Evolutionary conservation across 2,329 filamentous ascomycete genomes (phyloP).

Genomic region (Arachnopeziza araneosa): DNA sequence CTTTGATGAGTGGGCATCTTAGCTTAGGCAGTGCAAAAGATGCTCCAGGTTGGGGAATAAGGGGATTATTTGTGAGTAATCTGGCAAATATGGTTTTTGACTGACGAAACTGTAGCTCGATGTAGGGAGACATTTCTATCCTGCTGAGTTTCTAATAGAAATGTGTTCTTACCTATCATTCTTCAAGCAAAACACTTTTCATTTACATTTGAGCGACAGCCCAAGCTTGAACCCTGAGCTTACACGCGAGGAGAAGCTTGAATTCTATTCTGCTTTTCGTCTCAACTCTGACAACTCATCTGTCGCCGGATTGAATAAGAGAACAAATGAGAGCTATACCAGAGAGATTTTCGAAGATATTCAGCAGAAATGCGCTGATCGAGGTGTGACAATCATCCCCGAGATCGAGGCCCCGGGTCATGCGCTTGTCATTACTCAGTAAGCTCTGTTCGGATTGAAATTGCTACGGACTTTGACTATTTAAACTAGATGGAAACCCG

Average conservation of each 20-base stretch:
- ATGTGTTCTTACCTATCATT: conserved; percentile 55
- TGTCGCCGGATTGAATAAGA: conserved; percentile 44
- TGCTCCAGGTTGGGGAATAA: conserved; percentile 43
- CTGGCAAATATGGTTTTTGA: background rate
- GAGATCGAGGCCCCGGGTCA: conserved; percentile 58
- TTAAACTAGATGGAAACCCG: too few relatives aligned
- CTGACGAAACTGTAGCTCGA: conserved; percentile 37
- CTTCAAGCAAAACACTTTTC: conserved; percentile 55
- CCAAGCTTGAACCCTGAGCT: conserved; percentile 43
- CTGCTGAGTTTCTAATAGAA: conserved; percentile 47
- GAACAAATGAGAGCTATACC: conserved; percentile 50
- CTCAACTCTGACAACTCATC: conserved; percentile 43
- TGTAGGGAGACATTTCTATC: conserved; percentile 50
- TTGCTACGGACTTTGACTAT: too few relatives aligned
- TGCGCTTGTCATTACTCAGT: conserved; percentile 36
- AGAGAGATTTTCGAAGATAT: conserved; percentile 45
- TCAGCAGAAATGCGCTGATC: conserved; percentile 44
- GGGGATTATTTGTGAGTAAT: conserved; percentile 39
- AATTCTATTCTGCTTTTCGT: conserved; percentile 51
- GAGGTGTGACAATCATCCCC: conserved; percentile 52
- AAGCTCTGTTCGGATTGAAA: too few relatives aligned
- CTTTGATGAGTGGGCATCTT: conserved; percentile 36
- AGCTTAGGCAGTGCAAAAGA: conserved; percentile 41
- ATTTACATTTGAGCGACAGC: conserved; percentile 54
- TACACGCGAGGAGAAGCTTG: conserved; percentile 39